A percentile compares a stretch with the other conserved stretches of the same genome.
Conservation (phyloP, 805 yeast genomes). For the Ogataea zsoltii region DNA sequence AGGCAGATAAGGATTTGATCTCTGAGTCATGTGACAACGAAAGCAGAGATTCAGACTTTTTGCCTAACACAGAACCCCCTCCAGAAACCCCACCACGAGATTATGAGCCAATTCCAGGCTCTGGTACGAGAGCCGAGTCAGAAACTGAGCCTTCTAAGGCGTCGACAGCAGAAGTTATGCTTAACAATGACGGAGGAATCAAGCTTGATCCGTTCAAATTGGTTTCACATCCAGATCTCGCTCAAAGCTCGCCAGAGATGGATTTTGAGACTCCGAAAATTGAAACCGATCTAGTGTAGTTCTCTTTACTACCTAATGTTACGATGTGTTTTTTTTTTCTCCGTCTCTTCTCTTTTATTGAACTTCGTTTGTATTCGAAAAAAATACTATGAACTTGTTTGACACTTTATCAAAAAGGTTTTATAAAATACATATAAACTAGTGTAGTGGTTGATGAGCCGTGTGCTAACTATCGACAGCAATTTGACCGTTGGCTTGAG, state of each 20-base stretch:
- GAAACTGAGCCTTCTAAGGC: background rate
- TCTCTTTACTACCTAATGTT: background rate
- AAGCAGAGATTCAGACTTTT: background rate
- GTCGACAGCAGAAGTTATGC: background rate
- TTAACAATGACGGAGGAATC: background rate
- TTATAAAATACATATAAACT: slow-evolving; percentile 3
- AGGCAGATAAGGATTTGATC: background rate
- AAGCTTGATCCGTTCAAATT: slow-evolving; percentile 4
- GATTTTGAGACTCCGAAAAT: background rate
- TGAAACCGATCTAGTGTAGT: background rate
- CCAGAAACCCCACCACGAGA: background rate
- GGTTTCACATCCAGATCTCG: slow-evolving; percentile 3
- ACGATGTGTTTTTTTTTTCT: background rate
- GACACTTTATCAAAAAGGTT: slow-evolving; percentile 2
- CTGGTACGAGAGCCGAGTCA: background rate
- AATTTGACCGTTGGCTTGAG: background rate
- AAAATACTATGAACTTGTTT: background rate
- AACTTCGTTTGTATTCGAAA: background rate
- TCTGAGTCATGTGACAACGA: background rate
- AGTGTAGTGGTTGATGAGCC: background rate
- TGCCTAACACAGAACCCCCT: background rate
- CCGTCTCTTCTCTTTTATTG: background rate
- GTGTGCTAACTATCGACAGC: background rate
- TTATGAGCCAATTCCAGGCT: background rate
- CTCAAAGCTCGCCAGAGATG: slow-evolving; percentile 2